Percentiles rank a stretch among this genome's conserved stretches.
Conservation (phyloP, 805 yeast species). For the Allodekkera sacchari region DNA sequence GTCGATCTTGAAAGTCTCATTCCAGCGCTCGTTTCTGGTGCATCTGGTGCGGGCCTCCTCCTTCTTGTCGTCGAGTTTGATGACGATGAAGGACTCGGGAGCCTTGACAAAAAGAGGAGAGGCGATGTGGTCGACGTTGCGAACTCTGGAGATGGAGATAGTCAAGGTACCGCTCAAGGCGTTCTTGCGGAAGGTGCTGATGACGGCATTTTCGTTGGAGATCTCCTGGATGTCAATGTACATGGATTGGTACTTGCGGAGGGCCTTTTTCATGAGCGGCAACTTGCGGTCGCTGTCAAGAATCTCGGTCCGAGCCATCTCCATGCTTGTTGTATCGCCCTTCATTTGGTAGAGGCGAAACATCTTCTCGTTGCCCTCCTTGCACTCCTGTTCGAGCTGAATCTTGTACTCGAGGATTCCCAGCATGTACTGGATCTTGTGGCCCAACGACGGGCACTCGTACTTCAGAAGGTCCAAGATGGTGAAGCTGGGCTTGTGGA, state of each 20-base stretch:
- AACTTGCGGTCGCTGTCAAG: conserved; percentile 80
- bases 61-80: conserved; percentile 85
- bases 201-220: conserved; percentile 54
- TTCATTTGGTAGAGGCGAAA: conserved; percentile 80
- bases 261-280: conserved; percentile 70
- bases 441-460: conserved; percentile 92
- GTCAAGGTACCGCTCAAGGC: conserved; percentile 77
- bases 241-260: conserved; percentile 85
- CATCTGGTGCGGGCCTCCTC: conserved; percentile 63
- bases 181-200: conserved; percentile 68
- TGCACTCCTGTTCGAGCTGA: conserved; percentile 89
- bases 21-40: conserved; percentile 72
- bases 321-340: conserved; percentile 79
- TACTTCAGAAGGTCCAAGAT: conserved; percentile 78
- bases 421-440: conserved; percentile 89
- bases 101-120: conserved; percentile 70
- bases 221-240: conserved; percentile 66
- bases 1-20: conserved; percentile 70
- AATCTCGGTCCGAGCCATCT: conserved; percentile 84
- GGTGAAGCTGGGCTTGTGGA: conserved; percentile 42
- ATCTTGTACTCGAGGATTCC: conserved; percentile 91
- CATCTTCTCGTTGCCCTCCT: conserved; percentile 86
- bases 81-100: conserved; percentile 68
- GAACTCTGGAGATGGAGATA: conserved; percentile 63
- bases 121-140: conserved; percentile 90